These are phyloP conservation scores for Yarrowia sp. DNA, from an alignment of 805 yeast genomes.

Conservation along the genomic window DNA sequence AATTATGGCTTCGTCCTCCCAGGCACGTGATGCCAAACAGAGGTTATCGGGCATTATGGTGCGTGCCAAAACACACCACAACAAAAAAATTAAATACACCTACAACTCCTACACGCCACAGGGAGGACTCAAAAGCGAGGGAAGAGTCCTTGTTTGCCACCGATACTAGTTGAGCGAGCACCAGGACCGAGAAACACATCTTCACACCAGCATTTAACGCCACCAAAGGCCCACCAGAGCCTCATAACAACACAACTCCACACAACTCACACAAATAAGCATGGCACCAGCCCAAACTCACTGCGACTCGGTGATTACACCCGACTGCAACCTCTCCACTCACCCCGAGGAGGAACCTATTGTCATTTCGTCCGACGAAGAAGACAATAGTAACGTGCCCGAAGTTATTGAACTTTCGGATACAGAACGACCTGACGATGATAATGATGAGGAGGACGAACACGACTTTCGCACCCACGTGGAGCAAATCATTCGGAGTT, in stretches of 20 bases:
- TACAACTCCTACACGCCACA: neutral
- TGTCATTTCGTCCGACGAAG: slow-evolving; percentile 11
- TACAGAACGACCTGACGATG: neutral
- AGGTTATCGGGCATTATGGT: slow-evolving; percentile 4
- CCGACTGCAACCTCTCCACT: neutral
- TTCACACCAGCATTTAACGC: neutral
- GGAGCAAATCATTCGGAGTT: neutral
- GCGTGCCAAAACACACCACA: neutral
- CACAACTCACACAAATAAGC: too few relatives aligned
- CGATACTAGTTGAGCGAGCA: neutral
- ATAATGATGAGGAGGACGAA: neutral
- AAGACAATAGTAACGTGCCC: neutral
- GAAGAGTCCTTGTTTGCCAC: neutral
- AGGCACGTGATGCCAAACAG: slow-evolving; percentile 2
- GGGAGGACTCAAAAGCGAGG: slow-evolving; percentile 4
- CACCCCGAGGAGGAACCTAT: neutral
- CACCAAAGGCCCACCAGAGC: neutral
- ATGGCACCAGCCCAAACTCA: neutral
- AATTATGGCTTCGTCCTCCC: neutral
- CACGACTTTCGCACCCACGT: neutral
- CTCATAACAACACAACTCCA: neutral
- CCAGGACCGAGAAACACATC: neutral
- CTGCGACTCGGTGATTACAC: neutral
- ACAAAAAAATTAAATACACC: neutral
- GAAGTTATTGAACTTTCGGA: slow-evolving; percentile 10